Percentiles rank a stretch among this genome's conserved stretches.
phyloP scores from a whole-genome alignment of 345 rosid genomes.

The Eucalyptus pauciflora region DNA sequence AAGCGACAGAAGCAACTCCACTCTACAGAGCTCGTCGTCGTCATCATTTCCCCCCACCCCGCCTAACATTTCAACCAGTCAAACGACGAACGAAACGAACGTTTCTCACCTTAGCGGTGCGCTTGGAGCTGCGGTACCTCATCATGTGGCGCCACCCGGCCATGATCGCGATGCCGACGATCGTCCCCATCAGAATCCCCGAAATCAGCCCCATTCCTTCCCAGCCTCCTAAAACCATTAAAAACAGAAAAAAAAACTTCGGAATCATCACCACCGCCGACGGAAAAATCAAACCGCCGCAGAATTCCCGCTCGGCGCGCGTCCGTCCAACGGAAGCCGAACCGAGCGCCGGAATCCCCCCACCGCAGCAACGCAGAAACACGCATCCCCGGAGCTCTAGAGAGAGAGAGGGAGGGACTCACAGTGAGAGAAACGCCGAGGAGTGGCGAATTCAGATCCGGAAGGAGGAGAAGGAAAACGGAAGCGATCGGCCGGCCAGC shows the following conservation, averaged over 20 bases:
- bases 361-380: not conserved
- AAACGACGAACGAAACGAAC: not conserved
- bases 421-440: not conserved
- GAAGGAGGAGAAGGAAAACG: not conserved
- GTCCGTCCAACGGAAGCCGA: not conserved
- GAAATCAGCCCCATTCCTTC: constrained; percentile 79
- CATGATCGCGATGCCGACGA: constrained; percentile 82
- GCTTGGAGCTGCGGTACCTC: constrained; percentile 70
- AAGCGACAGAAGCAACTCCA: not conserved
- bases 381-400: not conserved
- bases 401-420: not conserved
- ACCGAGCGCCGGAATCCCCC: not conserved
- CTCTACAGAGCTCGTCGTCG: not conserved
- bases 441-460: not conserved
- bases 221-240: not conserved
- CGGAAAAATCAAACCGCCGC: not conserved
- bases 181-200: constrained; percentile 71
- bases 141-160: constrained; percentile 97
- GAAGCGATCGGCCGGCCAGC: not conserved
- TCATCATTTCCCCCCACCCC: not conserved
- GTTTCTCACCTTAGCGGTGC: constrained; percentile 59
- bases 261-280: not conserved
- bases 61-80: not conserved
- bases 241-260: too few relatives aligned
- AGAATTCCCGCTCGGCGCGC: not conserved